These are phyloP conservation scores for Cornus suecica DNA, from an alignment of 148 eudicot genomes.

Conservation along the genomic window DNA sequence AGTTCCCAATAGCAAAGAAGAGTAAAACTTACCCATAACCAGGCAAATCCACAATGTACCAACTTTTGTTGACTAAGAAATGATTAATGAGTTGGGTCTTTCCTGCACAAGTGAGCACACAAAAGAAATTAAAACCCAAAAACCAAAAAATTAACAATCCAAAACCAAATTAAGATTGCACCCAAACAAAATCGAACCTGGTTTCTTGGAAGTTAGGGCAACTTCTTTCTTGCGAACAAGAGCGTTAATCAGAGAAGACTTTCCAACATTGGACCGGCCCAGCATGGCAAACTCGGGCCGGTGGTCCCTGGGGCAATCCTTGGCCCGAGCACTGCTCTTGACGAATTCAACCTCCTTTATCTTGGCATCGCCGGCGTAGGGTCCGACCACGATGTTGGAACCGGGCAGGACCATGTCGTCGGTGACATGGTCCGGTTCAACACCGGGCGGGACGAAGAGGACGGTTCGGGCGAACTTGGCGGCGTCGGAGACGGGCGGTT, in stretches of 20 bases:
- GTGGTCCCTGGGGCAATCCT: slow-evolving; percentile 75
- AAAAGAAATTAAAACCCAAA: neutral
- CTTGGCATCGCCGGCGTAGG: slow-evolving; percentile 76
- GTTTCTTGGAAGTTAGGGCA: slow-evolving; percentile 88
- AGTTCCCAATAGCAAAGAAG: neutral
- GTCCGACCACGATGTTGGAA: slow-evolving; percentile 79
- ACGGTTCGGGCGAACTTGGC: slow-evolving; percentile 32
- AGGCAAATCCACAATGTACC: slow-evolving; percentile 97
- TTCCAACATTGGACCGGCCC: slow-evolving; percentile 93
- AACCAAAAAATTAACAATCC: slow-evolving; percentile 6
- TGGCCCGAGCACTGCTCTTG: slow-evolving; percentile 65
- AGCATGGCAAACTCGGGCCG: slow-evolving; percentile 86
- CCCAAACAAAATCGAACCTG: slow-evolving; percentile 38
- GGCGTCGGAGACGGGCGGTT: slow-evolving; percentile 23
- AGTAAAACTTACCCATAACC: slow-evolving; percentile 78
- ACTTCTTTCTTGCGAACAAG: slow-evolving; percentile 76
- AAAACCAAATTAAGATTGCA: neutral
- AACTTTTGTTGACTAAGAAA: slow-evolving; percentile 79
- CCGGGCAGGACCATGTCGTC: slow-evolving; percentile 71
- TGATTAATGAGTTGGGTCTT: slow-evolving; percentile 97
- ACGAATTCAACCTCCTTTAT: slow-evolving; percentile 77
- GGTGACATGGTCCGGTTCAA: slow-evolving; percentile 56
- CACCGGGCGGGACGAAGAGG: slow-evolving; percentile 82
- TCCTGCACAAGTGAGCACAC: slow-evolving; percentile 46
- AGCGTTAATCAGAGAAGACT: slow-evolving; percentile 81